Evolutionary conservation across 257 asterid species (phyloP).

Genomic region (Solanum dulcamara): DNA sequence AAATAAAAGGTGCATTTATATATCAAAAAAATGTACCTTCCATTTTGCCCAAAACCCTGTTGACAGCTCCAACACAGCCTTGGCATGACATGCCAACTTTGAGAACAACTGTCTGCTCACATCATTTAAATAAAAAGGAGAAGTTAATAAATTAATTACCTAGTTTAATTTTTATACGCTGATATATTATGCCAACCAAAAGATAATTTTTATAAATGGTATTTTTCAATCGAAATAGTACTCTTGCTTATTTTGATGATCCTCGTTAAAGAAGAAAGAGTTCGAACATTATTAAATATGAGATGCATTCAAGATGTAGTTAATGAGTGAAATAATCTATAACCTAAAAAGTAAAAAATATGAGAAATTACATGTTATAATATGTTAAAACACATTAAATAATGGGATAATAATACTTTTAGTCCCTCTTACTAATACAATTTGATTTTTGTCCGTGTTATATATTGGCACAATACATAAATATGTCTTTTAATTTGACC

Average conservation of each 20-base stretch:
- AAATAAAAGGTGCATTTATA: not conserved
- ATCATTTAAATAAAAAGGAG: not conserved
- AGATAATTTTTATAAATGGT: not conserved
- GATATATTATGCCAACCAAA: not conserved
- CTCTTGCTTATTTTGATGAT: no score
- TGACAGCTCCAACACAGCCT: conserved; percentile 90
- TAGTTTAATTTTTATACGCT: not conserved
- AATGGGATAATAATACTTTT: not conserved
- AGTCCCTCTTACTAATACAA: not conserved
- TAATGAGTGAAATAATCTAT: no score
- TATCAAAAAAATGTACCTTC: conserved; percentile 32
- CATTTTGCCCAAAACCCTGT: conserved; percentile 76
- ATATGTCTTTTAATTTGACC: no score
- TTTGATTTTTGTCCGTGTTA: not conserved
- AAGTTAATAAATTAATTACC: not conserved
- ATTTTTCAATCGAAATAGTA: no score
- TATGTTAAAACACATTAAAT: not conserved
- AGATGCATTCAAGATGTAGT: no score
- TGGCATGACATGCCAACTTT: conserved; percentile 90
- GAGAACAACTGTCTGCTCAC: conserved; percentile 74
- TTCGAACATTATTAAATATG: no score
- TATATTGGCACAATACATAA: no score
- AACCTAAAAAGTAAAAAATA: not conserved
- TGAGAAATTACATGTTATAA: not conserved
- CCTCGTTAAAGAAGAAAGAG: no score